Evolutionary conservation across 352 stramenopile genomes (phyloP).

Genomic region (Plasmopara viticola): DNA sequence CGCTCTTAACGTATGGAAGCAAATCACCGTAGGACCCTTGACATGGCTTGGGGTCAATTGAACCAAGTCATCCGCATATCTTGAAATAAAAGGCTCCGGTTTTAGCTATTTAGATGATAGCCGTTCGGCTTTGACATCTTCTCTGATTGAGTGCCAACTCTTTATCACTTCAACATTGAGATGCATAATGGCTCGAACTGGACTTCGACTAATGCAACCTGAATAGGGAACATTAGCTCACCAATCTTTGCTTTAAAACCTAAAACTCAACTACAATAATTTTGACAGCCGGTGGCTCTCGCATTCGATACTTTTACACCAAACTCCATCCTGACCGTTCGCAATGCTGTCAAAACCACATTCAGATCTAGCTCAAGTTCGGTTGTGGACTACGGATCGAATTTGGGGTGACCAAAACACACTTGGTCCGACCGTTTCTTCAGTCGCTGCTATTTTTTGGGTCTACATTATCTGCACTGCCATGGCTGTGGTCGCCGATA

Average conservation of each 20-base stretch:
- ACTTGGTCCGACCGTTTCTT: neutral
- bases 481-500: neutral
- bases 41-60: neutral
- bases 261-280: neutral
- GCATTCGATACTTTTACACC: neutral
- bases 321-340: neutral
- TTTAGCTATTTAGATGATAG: neutral
- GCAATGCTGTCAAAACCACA: neutral
- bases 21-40: neutral
- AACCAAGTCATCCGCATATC: no score
- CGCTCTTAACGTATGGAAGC: neutral
- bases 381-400: slow-evolving; percentile 1
- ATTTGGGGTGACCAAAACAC: neutral
- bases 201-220: neutral
- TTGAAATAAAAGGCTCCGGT: no score
- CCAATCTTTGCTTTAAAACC: neutral
- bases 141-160: neutral
- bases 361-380: neutral
- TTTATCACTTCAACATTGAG: no score
- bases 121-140: neutral
- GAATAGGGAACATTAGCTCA: neutral
- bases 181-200: neutral
- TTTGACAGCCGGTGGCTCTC: neutral
- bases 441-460: neutral
- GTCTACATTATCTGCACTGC: neutral